These are phyloP conservation scores for Pleurotus salmoneostramineus DNA, from an alignment of 768 basidiomycete genomes.

Conservation along the genomic window DNA sequence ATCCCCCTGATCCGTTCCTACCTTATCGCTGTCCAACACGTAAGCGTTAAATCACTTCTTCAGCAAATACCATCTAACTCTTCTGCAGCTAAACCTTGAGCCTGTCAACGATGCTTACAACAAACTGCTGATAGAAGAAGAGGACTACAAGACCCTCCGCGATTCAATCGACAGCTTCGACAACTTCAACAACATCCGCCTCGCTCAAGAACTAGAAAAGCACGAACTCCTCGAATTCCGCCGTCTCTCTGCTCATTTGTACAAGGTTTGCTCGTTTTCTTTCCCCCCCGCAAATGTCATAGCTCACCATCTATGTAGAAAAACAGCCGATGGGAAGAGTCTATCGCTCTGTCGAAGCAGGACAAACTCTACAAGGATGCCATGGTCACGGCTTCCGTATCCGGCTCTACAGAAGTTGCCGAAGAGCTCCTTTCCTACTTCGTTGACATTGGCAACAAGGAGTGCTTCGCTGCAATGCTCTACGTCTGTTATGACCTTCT, in stretches of 20 bases:
- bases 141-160: slow-evolving; percentile 96
- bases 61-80: background rate
- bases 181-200: slow-evolving; percentile 90
- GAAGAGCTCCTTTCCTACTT: slow-evolving; percentile 96
- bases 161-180: slow-evolving; percentile 98
- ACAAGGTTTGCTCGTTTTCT: slow-evolving; percentile 59
- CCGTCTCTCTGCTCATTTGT: slow-evolving; percentile 89
- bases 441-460: slow-evolving; percentile 97
- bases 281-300: background rate
- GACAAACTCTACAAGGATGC: slow-evolving; percentile 98
- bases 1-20: slow-evolving; percentile 95
- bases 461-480: slow-evolving; percentile 89
- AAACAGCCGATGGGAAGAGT: slow-evolving; percentile 95
- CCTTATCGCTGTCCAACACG: slow-evolving; percentile 94
- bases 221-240: slow-evolving; percentile 95
- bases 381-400: slow-evolving; percentile 88
- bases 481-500: slow-evolving; percentile 96
- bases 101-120: slow-evolving; percentile 99
- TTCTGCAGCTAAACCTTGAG: slow-evolving; percentile 82
- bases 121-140: slow-evolving; percentile 96
- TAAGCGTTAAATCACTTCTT: slow-evolving; percentile 29
- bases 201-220: slow-evolving; percentile 82
- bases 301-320: slow-evolving; percentile 46
- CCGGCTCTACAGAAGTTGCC: slow-evolving; percentile 80
- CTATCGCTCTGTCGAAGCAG: slow-evolving; percentile 90